phyloP scores from a whole-genome alignment of 2,329 filamentous ascomycete genomes.

The Raffaelea arxii region DNA sequence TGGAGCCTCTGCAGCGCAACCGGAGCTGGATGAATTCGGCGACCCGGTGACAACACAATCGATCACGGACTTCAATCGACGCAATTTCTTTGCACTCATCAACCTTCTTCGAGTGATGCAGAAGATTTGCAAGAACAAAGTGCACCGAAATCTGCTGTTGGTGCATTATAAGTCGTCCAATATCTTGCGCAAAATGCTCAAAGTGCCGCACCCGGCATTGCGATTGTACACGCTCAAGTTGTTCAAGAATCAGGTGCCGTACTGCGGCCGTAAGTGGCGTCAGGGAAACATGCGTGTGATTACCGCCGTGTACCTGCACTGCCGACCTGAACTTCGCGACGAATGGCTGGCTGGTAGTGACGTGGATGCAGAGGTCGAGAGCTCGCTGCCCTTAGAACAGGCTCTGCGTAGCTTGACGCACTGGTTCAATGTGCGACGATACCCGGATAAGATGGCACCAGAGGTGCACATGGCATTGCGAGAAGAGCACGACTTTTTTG shows the following conservation, averaged over 20 bases:
- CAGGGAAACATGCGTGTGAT: constrained; percentile 98
- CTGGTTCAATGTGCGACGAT: constrained; percentile 83
- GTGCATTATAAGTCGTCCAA: constrained; percentile 93
- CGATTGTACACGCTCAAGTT: constrained; percentile 93
- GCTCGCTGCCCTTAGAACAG: constrained; percentile 85
- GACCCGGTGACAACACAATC: constrained; percentile 64
- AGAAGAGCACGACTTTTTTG: constrained; percentile 73
- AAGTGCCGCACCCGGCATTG: constrained; percentile 78
- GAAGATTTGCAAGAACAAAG: constrained; percentile 93
- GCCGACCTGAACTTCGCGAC: constrained; percentile 82
- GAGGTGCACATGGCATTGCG: constrained; percentile 49
- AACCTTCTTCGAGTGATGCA: constrained; percentile 95
- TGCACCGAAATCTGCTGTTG: constrained; percentile 84
- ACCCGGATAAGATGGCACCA: constrained; percentile 65
- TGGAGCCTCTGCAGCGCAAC: constrained; percentile 24
- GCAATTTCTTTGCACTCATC: constrained; percentile 91
- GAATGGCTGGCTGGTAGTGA: constrained; percentile 91
- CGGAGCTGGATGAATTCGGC: constrained; percentile 77
- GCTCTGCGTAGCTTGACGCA: constrained; percentile 81
- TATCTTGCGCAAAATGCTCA: constrained; percentile 83
- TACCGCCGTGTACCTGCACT: constrained; percentile 91
- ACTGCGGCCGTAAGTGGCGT: constrained; percentile 96
- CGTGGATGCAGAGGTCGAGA: constrained; percentile 87
- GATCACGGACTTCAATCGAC: constrained; percentile 83
- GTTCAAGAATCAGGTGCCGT: constrained; percentile 97